phyloP scores from a whole-genome alignment of 139 green algal species.

The Volvox reticuliferus region DNA sequence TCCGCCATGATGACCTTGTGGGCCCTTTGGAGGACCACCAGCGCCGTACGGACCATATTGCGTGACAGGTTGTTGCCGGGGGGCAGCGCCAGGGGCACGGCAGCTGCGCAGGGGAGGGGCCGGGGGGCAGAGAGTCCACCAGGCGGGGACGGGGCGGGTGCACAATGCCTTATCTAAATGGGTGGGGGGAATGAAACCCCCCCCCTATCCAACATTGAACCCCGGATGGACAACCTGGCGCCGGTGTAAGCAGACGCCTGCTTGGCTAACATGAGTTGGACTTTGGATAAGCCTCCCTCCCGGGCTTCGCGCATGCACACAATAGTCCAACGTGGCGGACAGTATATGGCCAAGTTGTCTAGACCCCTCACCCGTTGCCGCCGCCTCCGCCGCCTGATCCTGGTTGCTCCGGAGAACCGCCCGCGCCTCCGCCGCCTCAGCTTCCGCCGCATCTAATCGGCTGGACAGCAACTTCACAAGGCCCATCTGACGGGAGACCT shows the following conservation, averaged over 20 bases:
- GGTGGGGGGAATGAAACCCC: no score
- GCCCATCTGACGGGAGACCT: slow-evolving; percentile 13
- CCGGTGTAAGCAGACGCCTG: no score
- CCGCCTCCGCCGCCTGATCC: neutral
- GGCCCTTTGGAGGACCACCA: slow-evolving; percentile 20
- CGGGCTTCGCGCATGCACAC: neutral
- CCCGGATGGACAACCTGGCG: no score
- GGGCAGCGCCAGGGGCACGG: slow-evolving; percentile 21
- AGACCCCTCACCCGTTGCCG: neutral
- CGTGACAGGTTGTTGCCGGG: slow-evolving; percentile 23
- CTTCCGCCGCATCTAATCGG: slow-evolving; percentile 38
- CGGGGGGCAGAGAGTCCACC: neutral
- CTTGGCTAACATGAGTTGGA: no score
- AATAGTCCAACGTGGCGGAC: neutral
- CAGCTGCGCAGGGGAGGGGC: neutral
- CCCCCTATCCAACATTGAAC: no score
- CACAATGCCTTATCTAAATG: no score
- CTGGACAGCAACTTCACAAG: neutral
- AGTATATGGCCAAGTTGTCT: neutral
- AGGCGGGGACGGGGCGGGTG: no score
- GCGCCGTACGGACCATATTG: neutral
- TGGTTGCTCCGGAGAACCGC: neutral
- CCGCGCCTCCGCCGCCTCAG: slow-evolving; percentile 14
- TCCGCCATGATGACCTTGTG: slow-evolving; percentile 48
- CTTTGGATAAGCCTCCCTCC: no score